Base-by-base conservation (phyloP, 495 filamentous ascomycete species). In the Neurospora hispaniola region DNA sequence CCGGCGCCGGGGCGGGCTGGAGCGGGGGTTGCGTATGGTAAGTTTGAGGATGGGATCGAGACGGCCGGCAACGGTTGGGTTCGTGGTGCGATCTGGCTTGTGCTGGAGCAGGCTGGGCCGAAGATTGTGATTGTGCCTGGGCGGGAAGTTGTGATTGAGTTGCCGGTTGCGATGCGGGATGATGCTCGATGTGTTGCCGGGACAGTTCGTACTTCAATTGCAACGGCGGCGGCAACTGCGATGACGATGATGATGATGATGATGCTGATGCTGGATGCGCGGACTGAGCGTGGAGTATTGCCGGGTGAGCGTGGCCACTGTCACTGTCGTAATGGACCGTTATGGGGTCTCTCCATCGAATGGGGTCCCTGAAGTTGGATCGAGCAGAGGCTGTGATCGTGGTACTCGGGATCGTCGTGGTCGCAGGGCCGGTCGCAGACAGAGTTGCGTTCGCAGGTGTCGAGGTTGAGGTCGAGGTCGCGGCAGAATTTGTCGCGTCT, bases 291-390 rank as follows among this genome's bases (percentile, higher is more conserved):
- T 70, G 62, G 18, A 70, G 16, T 72, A 75, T 76, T 44, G 70
- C 74, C 41, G 73, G 74, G 41, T 76, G 71, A 54, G 73, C 59
- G 39, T 73, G 74, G 62, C 75, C 75, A 35, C 46, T 62, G 54
- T 62, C 72, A 71, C 71, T 69, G 66, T 78, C 75, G 41, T 72
- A 73, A 12, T 78, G 71, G 5, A 79, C 74, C 20, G 73, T 73
- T 43, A 76, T 75, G 69, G 76, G 77, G 20, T 75, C 76, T 69
- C 54, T 69, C 76, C 74, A 76, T 10, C 76, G 73, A 39, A 76
- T 71, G 31, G 62, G 43, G 23, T 74, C 54, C 14, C 27, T 62
- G 54, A 62, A 62, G 54, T 35, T 62, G 54, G 54, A 9, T 31
- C 54, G 12, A 62, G 54, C 54, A 62, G 27, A 62, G 54, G 54